Conservation (phyloP, 192 early-diverging fungal genomes). For the Rhizoclosmatium sp. region DNA sequence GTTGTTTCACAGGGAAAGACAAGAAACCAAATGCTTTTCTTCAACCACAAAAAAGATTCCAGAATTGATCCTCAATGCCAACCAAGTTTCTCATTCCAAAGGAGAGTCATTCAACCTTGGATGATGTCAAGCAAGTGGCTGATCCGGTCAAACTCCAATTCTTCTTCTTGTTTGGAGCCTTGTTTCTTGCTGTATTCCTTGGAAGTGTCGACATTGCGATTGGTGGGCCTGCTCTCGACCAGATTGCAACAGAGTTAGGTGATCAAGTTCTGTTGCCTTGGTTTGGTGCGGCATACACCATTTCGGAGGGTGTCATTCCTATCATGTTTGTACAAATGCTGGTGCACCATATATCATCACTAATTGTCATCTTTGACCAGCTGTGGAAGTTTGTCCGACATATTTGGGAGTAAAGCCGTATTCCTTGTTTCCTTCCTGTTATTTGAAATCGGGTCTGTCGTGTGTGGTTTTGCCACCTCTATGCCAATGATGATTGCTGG, state of each 20-base stretch:
- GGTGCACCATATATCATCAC: neutral
- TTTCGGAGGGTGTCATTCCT: neutral
- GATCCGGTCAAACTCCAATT: neutral
- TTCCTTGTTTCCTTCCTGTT: conserved; percentile 74
- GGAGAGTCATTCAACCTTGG: too few species aligned
- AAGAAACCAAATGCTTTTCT: too few species aligned
- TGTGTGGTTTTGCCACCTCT: conserved; percentile 58
- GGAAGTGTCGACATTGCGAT: conserved; percentile 74
- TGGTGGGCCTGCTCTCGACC: conserved; percentile 70
- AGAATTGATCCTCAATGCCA: too few species aligned
- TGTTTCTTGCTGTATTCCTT: conserved; percentile 58
- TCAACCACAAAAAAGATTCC: too few species aligned
- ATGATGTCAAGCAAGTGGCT: too few species aligned
- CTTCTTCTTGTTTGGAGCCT: neutral
- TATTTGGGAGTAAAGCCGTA: conserved; percentile 47
- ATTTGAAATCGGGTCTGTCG: conserved; percentile 78
- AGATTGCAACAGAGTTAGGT: conserved; percentile 56
- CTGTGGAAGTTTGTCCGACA: conserved; percentile 33
- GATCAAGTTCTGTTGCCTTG: conserved; percentile 71
- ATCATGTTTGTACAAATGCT: neutral
- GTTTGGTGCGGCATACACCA: conserved; percentile 65
- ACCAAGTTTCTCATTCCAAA: too few species aligned
- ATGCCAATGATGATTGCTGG: conserved; percentile 66
- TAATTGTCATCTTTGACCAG: conserved; percentile 41
- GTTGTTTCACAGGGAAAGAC: too few species aligned